phyloP scores from a whole-genome alignment of 2,329 filamentous ascomycete species.

The Whalleya microplaca region DNA sequence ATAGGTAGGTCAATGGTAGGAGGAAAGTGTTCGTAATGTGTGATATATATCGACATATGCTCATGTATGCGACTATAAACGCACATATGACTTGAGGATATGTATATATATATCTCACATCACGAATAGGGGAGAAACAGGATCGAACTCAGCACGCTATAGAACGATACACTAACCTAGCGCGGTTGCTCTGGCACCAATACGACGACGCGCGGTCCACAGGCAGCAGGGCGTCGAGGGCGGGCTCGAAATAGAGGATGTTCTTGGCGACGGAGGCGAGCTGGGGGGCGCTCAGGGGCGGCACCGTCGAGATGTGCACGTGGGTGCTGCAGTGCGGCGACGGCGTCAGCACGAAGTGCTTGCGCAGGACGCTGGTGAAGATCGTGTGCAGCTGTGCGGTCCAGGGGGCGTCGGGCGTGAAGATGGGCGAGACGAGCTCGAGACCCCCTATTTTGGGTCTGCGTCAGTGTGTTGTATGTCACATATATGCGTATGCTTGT shows the following conservation, averaged over 20 bases:
- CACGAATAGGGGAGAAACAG: too few species aligned
- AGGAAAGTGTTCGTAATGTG: too few species aligned
- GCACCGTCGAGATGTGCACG: constrained; percentile 39
- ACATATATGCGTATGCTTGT: background rate
- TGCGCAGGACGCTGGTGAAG: constrained; percentile 31
- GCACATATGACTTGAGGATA: too few species aligned
- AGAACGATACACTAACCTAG: background rate
- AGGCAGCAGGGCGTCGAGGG: constrained; percentile 38
- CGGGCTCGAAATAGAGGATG: constrained; percentile 40
- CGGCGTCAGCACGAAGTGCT: constrained; percentile 28
- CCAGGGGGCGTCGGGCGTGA: constrained; percentile 35
- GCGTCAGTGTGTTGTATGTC: background rate
- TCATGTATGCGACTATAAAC: too few species aligned
- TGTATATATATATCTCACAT: too few species aligned
- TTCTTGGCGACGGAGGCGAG: constrained; percentile 38
- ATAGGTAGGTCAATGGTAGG: too few species aligned
- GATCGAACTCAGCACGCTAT: too few species aligned
- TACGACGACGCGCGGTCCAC: constrained; percentile 32
- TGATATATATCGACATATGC: too few species aligned
- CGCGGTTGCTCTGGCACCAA: constrained; percentile 43
- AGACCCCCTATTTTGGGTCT: constrained; percentile 28
- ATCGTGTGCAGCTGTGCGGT: constrained; percentile 35
- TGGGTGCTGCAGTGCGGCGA: constrained; percentile 42
- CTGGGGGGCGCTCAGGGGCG: constrained; percentile 27
- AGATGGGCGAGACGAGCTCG: constrained; percentile 44